phyloP scores from a whole-genome alignment of 768 basidiomycete species.

The Leccinum subgranulosum region DNA sequence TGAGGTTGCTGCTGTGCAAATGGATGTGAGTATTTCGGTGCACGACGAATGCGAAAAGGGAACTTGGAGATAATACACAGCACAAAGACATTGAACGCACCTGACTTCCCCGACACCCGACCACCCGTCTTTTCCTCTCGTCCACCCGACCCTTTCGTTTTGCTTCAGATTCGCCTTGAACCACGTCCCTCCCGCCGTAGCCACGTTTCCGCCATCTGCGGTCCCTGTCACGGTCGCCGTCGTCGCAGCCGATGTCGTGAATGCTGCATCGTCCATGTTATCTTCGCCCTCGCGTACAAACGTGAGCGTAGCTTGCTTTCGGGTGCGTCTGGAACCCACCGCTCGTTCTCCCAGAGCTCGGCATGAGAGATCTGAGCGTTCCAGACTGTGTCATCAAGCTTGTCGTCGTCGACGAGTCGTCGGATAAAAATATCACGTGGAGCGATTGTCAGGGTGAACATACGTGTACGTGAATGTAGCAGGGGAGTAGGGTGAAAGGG shows the following conservation, averaged over 20 bases:
- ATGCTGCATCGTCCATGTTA: not conserved
- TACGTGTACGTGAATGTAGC: not conserved
- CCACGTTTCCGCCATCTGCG: not conserved
- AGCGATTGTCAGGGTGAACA: not conserved
- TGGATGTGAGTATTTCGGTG: not conserved
- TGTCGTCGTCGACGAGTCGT: not conserved
- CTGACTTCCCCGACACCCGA: slow-evolving; percentile 10
- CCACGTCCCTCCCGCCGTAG: slow-evolving; percentile 3
- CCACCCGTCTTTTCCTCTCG: slow-evolving; percentile 16
- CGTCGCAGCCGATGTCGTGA: not conserved
- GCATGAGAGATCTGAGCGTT: not conserved
- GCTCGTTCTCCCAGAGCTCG: not conserved
- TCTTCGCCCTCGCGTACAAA: not conserved
- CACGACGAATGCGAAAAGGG: too few relatives aligned
- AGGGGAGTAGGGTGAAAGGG: not conserved
- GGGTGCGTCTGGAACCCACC: not conserved
- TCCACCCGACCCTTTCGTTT: slow-evolving; percentile 9
- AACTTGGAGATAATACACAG: too few relatives aligned
- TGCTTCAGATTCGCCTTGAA: slow-evolving; percentile 12
- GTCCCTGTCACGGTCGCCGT: not conserved
- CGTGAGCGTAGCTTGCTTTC: not conserved
- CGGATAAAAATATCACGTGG: not conserved
- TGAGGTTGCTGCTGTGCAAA: slow-evolving; percentile 66
- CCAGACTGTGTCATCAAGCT: not conserved
- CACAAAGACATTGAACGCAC: slow-evolving; percentile 11